Conservation (phyloP, 192 early-diverging fungal species). For the Gaertneriomyces semiglobifer region DNA sequence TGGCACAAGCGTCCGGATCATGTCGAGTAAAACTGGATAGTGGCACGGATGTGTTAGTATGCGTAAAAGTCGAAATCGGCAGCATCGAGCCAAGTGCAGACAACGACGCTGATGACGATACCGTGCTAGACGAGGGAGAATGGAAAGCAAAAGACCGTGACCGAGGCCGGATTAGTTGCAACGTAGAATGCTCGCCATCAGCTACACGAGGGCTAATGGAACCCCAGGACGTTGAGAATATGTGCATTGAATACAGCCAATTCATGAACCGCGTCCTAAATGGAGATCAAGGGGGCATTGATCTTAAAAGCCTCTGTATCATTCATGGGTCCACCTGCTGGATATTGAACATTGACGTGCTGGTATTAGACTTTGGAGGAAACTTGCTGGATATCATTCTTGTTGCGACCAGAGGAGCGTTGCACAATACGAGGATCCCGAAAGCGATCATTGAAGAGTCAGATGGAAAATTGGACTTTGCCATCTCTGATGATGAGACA, state of each 20-base stretch:
- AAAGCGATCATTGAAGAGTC: constrained; percentile 77
- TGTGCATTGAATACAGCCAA: constrained; percentile 83
- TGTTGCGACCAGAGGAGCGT: constrained; percentile 80
- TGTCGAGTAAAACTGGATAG: constrained; percentile 65
- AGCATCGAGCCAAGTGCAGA: constrained; percentile 35
- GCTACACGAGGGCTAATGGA: constrained; percentile 15
- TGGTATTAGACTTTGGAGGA: constrained; percentile 88
- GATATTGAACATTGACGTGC: constrained; percentile 77
- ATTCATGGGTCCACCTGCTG: constrained; percentile 87
- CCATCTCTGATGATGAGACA: constrained; percentile 88
- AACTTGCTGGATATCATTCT: constrained; percentile 82
- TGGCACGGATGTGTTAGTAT: constrained; percentile 89
- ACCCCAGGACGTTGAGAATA: constrained; percentile 54
- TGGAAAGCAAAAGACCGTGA: constrained; percentile 20
- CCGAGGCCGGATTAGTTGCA: constrained; percentile 72
- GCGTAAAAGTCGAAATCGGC: constrained; percentile 91
- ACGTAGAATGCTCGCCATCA: constrained; percentile 72
- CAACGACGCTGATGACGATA: constrained; percentile 41
- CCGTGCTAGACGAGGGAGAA: constrained; percentile 6
- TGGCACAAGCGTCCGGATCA: constrained; percentile 88
- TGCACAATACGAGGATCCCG: constrained; percentile 84
- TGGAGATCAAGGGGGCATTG: constrained; percentile 77
- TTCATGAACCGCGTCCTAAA: constrained; percentile 76
- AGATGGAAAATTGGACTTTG: constrained; percentile 84
- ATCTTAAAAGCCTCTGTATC: constrained; percentile 83